These are phyloP conservation scores for Sugiyamaella qingdaonensis DNA, from an alignment of 805 yeast species.

Conservation along the genomic window DNA sequence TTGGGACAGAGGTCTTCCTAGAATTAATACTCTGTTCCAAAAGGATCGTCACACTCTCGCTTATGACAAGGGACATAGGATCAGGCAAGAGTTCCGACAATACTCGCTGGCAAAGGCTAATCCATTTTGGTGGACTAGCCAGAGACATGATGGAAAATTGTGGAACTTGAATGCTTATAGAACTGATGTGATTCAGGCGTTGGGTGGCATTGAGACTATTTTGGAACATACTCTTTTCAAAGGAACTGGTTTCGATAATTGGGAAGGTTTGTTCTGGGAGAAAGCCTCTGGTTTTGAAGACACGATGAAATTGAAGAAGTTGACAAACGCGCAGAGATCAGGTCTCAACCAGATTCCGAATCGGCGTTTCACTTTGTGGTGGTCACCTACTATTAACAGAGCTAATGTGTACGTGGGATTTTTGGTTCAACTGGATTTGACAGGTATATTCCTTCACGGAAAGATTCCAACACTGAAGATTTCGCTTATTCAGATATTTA, in stretches of 20 bases:
- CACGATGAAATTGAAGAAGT: constrained; percentile 85
- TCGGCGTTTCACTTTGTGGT: constrained; percentile 95
- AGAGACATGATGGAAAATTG: constrained; percentile 89
- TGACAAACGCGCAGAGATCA: constrained; percentile 95
- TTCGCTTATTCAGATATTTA: constrained; percentile 89
- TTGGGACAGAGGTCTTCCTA: constrained; percentile 97
- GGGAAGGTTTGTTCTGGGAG: constrained; percentile 99
- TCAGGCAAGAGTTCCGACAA: constrained; percentile 73
- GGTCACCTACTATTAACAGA: constrained; percentile 98
- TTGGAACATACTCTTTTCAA: constrained; percentile 90
- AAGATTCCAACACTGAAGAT: constrained; percentile 96
- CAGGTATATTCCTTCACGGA: constrained; percentile 96
- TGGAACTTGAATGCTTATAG: constrained; percentile 93
- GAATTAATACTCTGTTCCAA: constrained; percentile 92
- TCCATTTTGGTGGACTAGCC: constrained; percentile 96
- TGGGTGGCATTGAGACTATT: constrained; percentile 96
- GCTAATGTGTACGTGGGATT: constrained; percentile 98
- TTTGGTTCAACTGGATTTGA: constrained; percentile 88
- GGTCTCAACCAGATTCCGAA: constrained; percentile 98
- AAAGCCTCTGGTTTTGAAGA: constrained; percentile 97
- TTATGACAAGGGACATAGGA: constrained; percentile 88
- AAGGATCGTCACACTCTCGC: constrained; percentile 93
- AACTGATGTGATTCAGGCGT: constrained; percentile 92
- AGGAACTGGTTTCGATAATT: constrained; percentile 95
- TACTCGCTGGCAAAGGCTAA: constrained; percentile 67